Base-by-base conservation (phyloP, 371 early-diverging fungal species). In the Saksenaea oblongispora region DNA sequence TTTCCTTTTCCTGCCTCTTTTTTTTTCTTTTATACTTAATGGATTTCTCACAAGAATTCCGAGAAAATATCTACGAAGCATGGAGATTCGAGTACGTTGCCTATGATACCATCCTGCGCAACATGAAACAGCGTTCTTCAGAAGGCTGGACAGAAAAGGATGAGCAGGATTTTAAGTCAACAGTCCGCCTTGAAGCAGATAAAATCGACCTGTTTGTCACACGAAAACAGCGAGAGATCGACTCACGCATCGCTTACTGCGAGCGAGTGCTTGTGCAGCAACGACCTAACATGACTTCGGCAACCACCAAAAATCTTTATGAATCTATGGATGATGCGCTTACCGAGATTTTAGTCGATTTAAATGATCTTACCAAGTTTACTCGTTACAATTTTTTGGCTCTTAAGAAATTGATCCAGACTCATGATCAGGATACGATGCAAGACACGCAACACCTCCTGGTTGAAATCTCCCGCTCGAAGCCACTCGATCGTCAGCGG, bases 351-450 rank as follows among this genome's bases (percentile, higher is more conserved):
- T 82, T 95, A 22, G 80, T 84, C 62, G 97, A 98, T 67, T 84
- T 95, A 34, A 93, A 90, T 66, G 94, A 95, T 65, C 86, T 98
- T 26, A 88, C 95, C 53, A 94, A 93, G 82, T 99, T 91, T 75
- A 91, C 95, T 4, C 91, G 98, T 5, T 84, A 96, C 67, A 99
- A 99, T 85, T 95, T 93, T 72, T 87, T 96, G 36, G 99, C 95
- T 8, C 93, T 98, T 63, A 84, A 95, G 62, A 97, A 94, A 78
- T 87, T 98, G 59, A 84, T 98, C 65, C 94, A 95, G 75, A 94
- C 95, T 74, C 97, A 97, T 70, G 97, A 97, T 76, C 66, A 74
- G 69, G 78, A 79, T 62, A 73, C 72, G 7, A 54, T 39, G 13
- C 60, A 54, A 22, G 59, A 70, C 47, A 54, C 61, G 14, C 70